Percentiles rank a stretch among this genome's conserved stretches.
Conservation (phyloP, 495 filamentous ascomycete genomes). For the Aspergillus mulundensis region DNA sequence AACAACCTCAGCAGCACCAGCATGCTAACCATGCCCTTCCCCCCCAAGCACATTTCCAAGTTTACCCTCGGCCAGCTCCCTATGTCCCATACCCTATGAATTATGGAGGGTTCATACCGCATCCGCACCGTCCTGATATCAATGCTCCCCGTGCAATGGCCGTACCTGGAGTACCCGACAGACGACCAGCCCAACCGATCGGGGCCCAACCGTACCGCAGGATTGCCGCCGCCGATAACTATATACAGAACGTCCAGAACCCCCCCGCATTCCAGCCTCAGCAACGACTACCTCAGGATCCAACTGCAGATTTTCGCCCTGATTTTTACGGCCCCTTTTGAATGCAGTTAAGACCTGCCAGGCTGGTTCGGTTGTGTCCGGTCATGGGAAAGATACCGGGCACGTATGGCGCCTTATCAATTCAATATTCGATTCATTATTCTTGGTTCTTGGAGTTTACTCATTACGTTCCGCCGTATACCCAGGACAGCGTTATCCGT, state of each 20-base stretch:
- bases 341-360: neutral
- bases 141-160: neutral
- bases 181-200: too few species aligned
- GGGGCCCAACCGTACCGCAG: too few species aligned
- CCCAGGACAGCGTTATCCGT: neutral
- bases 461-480: neutral
- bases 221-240: neutral
- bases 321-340: neutral
- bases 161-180: too few species aligned
- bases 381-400: too few species aligned
- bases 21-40: neutral
- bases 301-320: neutral
- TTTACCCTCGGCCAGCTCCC: neutral
- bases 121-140: neutral
- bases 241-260: neutral
- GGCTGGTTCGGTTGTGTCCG: too few species aligned
- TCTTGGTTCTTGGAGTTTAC: constrained; percentile 1
- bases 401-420: too few species aligned
- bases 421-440: neutral
- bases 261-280: neutral
- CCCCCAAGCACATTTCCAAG: neutral
- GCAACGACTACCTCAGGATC: neutral
- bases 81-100: neutral
- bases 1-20: neutral
- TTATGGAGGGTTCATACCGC: too few species aligned